Conservation (phyloP, 2,329 filamentous ascomycete genomes). For the Chalaropsis ovoidea region DNA sequence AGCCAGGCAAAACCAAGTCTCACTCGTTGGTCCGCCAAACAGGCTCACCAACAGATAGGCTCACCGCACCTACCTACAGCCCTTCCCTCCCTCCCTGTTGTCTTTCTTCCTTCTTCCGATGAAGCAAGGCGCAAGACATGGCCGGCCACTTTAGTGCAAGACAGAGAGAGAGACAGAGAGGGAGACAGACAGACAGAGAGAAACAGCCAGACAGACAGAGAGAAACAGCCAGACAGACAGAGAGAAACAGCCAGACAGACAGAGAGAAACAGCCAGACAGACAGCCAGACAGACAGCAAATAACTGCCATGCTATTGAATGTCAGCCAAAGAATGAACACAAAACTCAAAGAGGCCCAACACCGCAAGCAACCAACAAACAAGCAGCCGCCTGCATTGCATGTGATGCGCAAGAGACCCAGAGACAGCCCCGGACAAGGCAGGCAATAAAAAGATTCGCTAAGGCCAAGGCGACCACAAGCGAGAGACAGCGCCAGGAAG, state of each 20-base stretch:
- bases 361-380: background rate
- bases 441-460: background rate
- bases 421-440: background rate
- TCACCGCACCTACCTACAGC: no score
- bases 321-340: background rate
- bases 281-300: background rate
- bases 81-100: background rate
- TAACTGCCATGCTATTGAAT: constrained; percentile 2
- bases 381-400: no score
- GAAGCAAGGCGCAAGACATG: background rate
- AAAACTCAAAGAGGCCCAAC: background rate
- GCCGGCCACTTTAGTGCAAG: background rate
- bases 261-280: background rate
- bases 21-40: background rate
- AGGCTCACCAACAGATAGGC: no score
- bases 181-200: background rate
- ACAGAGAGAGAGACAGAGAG: background rate
- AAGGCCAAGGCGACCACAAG: background rate
- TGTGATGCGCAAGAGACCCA: background rate
- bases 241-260: background rate
- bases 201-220: no score
- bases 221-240: background rate
- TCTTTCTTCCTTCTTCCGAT: background rate
- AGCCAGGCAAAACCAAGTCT: background rate
- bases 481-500: background rate